Conservation (phyloP, 345 rosid genomes). For the Luvunga scandens region DNA sequence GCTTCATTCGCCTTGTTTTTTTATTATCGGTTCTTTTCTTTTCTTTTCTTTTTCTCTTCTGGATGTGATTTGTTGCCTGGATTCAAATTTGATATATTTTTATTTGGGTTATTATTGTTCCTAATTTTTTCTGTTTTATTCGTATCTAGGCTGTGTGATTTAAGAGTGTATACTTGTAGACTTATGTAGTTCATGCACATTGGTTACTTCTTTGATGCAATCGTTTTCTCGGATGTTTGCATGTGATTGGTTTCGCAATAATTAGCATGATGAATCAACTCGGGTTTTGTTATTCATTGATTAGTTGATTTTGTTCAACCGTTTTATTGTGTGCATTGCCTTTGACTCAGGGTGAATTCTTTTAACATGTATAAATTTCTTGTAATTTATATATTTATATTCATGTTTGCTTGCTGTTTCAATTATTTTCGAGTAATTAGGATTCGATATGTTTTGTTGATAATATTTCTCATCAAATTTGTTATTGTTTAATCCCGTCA, state of each 20-base stretch:
- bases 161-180: not conserved
- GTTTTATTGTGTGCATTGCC: not conserved
- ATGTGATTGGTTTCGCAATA: not conserved
- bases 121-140: not conserved
- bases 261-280: not conserved
- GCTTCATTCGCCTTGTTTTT: not conserved
- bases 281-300: not conserved
- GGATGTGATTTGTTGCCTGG: not conserved
- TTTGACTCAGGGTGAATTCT: not conserved
- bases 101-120: not conserved
- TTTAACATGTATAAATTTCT: too few species aligned
- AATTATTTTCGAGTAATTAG: not conserved
- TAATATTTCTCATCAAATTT: not conserved
- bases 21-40: not conserved
- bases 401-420: not conserved
- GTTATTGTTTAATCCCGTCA: constrained; percentile 1
- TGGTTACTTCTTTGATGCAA: not conserved
- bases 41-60: not conserved
- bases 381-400: too few species aligned
- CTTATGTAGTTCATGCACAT: not conserved
- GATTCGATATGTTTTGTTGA: not conserved
- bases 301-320: not conserved
- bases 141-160: not conserved
- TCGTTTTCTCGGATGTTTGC: not conserved
- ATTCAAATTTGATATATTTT: not conserved